Evolutionary conservation across 2,329 filamentous ascomycete species (phyloP).

Genomic region (Pleoardoris graminearum): DNA sequence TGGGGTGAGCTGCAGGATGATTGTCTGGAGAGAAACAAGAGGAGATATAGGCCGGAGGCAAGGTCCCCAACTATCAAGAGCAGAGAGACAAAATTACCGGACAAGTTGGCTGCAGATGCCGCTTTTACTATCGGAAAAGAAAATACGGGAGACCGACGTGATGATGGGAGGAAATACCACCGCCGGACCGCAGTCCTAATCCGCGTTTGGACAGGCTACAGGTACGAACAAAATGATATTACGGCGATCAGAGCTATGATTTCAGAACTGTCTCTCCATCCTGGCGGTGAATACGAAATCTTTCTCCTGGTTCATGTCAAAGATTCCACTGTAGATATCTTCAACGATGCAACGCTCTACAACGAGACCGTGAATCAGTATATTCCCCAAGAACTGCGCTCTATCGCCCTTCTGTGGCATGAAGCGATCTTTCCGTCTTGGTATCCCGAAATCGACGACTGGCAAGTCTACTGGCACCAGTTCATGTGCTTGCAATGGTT

Average conservation of each 20-base stretch:
- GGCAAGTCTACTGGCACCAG: conserved; percentile 59
- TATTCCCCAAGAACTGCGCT: conserved; percentile 70
- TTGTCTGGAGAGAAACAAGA: conserved; percentile 68
- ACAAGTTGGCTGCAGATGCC: conserved; percentile 29
- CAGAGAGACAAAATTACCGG: conserved; percentile 32
- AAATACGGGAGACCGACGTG: conserved; percentile 28
- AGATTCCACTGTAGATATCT: conserved; percentile 61
- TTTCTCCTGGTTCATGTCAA: conserved; percentile 55
- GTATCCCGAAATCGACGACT: conserved; percentile 55
- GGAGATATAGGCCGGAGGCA: conserved; percentile 58
- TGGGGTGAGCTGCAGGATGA: conserved; percentile 72
- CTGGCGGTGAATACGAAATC: conserved; percentile 54
- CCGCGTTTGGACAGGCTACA: conserved; percentile 53
- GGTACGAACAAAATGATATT: conserved; percentile 52
- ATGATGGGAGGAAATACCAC: conserved; percentile 41
- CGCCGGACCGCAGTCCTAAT: conserved; percentile 52
- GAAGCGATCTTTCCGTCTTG: conserved; percentile 56
- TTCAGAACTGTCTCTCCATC: conserved; percentile 50
- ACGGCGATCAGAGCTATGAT: conserved; percentile 52
- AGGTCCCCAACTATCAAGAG: conserved; percentile 41
- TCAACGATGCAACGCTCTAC: conserved; percentile 63
- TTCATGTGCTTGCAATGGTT: conserved; percentile 78
- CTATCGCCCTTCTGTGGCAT: conserved; percentile 75
- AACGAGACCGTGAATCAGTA: conserved; percentile 62
- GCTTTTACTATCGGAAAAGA: conserved; percentile 36